Conservation (phyloP, 108 stramenopile genomes). For the Fragilaria crotonensis region DNA sequence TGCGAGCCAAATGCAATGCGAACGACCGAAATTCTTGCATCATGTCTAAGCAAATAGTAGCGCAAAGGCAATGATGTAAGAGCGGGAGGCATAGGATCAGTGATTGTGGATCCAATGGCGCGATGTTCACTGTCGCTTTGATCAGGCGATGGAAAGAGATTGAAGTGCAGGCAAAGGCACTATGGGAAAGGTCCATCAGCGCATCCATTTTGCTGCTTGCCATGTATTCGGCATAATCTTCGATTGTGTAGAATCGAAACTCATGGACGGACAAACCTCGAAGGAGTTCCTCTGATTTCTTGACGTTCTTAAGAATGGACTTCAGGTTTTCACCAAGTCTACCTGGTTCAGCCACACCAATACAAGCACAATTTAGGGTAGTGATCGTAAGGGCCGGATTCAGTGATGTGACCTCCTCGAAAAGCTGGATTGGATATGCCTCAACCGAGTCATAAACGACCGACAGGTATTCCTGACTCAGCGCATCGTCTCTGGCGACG, state of each 20-base stretch:
- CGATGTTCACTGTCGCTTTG: slow-evolving; percentile 56
- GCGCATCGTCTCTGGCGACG: slow-evolving; percentile 51
- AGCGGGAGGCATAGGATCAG: slow-evolving; percentile 60
- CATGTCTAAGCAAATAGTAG: slow-evolving; percentile 81
- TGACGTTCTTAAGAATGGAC: slow-evolving; percentile 48
- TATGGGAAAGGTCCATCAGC: slow-evolving; percentile 34
- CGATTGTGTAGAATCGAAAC: slow-evolving; percentile 37
- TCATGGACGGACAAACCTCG: slow-evolving; percentile 59
- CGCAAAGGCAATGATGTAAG: slow-evolving; percentile 65
- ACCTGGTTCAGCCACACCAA: background rate
- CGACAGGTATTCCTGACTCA: slow-evolving; percentile 63
- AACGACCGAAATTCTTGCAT: slow-evolving; percentile 62
- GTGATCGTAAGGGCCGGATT: background rate
- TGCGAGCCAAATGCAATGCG: slow-evolving; percentile 54
- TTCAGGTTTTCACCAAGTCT: background rate
- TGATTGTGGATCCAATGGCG: slow-evolving; percentile 64
- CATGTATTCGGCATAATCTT: slow-evolving; percentile 23
- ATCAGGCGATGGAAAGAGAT: slow-evolving; percentile 72
- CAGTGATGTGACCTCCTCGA: background rate
- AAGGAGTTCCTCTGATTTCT: slow-evolving; percentile 62
- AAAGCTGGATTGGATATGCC: slow-evolving; percentile 49
- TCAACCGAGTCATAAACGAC: slow-evolving; percentile 76
- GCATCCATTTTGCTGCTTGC: slow-evolving; percentile 9
- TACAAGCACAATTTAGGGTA: background rate
- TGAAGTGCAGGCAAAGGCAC: slow-evolving; percentile 52